Base-by-base conservation (phyloP, 108 stramenopile species). In the Pseudonitzschia pungens region DNA sequence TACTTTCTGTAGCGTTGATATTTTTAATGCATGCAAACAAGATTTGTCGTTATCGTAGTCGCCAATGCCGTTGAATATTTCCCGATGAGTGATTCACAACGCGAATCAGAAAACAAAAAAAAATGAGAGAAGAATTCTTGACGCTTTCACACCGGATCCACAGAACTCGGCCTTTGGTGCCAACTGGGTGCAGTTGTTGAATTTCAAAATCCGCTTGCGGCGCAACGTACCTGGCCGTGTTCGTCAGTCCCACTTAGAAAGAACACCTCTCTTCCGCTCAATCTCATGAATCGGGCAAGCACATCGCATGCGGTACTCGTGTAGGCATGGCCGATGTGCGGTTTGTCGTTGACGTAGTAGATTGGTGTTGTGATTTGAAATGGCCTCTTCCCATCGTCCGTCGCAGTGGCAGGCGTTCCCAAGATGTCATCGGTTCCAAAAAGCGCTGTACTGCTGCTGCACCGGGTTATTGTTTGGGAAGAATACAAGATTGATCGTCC, bases 251-350 rank as follows among this genome's bases (percentile, higher is more conserved):
- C 99, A 52, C 82, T 96, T 31, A 97, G 78, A 75, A 99, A 98
- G 82, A 91, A 96, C 0, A 97, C 97, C 29, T 91, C 86, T 2
- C 93, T 82, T 6, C 97, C 97, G 28, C 80, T 81, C 27, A 97
- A 74, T n/a, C 97, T 84, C 96, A 93, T 89, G 83, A 91, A 99
- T 64, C 99, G 84, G 8, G 97, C 96, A 69, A 98, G 74, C 32
- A 97, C 95, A 78, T 99, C 99, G 75, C 96, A 96, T 44, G 97
- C 96, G 26, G 79, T 79, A 22, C 92, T 90, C 24, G 98, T 98
- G 92, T 98, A 99, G 21, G 98, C 97, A 82, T 99, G 99, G 45
- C 99, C 99, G 56, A 99, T 96, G 84, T 99, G 99, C 24, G 98
- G 99, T 77, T 94, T 91, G 74, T 96, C 98, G 76, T 98, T 99